Evolutionary conservation across 495 filamentous ascomycete species (phyloP).

Genomic region (Neurospora sp.): DNA sequence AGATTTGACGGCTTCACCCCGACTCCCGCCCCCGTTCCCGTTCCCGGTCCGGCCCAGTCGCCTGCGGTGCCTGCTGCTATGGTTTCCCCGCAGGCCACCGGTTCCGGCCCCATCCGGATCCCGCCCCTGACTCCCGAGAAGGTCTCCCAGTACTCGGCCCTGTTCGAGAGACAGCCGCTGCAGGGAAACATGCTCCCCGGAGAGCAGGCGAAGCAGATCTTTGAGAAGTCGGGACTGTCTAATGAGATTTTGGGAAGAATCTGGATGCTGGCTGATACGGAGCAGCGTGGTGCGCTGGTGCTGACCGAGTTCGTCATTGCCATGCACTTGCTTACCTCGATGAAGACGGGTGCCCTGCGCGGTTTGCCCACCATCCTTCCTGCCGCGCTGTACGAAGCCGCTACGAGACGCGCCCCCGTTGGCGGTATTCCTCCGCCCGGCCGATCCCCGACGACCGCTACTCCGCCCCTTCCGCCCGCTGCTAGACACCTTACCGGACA

Average conservation of each 20-base stretch:
- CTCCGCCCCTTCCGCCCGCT: slow-evolving; percentile 29
- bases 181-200: slow-evolving; percentile 70
- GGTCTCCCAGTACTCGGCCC: slow-evolving; percentile 67
- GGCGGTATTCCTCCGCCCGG: slow-evolving; percentile 29
- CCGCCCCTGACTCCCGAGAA: slow-evolving; percentile 84
- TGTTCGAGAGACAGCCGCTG: slow-evolving; percentile 82
- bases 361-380: slow-evolving; percentile 75
- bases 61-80: slow-evolving; percentile 37
- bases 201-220: slow-evolving; percentile 84
- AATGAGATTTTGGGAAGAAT: slow-evolving; percentile 87
- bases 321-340: slow-evolving; percentile 91
- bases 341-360: slow-evolving; percentile 69
- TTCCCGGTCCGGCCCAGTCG: slow-evolving; percentile 41
- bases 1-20: slow-evolving; percentile 69
- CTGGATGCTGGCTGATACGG: slow-evolving; percentile 88
- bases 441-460: slow-evolving; percentile 23
- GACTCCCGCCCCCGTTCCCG: slow-evolving; percentile 28
- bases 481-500: slow-evolving; percentile 40
- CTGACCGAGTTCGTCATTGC: slow-evolving; percentile 92
- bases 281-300: slow-evolving; percentile 82
- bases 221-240: slow-evolving; percentile 80
- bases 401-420: slow-evolving; percentile 53
- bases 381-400: slow-evolving; percentile 82
- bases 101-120: slow-evolving; percentile 66
- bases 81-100: slow-evolving; percentile 43